Conservation (phyloP, 23 red algal species). For the Gracilaria gracilis region DNA sequence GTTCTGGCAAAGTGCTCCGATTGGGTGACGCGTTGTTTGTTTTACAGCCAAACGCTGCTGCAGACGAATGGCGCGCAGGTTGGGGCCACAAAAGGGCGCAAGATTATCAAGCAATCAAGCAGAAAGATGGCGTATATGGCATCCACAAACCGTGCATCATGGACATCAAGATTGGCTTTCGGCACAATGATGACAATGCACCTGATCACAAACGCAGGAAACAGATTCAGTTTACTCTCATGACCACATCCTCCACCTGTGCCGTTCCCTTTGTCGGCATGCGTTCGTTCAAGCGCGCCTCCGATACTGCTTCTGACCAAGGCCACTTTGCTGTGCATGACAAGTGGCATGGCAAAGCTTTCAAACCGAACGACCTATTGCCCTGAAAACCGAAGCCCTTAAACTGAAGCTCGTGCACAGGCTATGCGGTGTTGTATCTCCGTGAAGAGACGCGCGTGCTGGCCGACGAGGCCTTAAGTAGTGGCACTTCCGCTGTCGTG, state of each 20-base stretch:
- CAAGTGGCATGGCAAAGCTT: conserved; percentile 78
- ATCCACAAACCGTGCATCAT: conserved; percentile 81
- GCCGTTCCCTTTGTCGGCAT: conserved; percentile 83
- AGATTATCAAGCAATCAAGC: background rate
- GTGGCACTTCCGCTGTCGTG: background rate
- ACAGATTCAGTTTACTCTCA: conserved; percentile 62
- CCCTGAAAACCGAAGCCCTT: too few species aligned
- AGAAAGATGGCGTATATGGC: conserved; percentile 44
- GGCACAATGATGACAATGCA: conserved; percentile 94
- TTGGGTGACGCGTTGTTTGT: conserved; percentile 45
- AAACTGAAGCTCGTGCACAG: conserved; percentile 34
- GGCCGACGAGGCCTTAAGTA: background rate
- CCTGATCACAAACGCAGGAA: conserved; percentile 62
- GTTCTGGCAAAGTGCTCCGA: conserved; percentile 21
- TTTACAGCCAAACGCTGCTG: conserved; percentile 28
- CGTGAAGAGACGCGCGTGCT: background rate
- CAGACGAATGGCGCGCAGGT: background rate
- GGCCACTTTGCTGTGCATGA: conserved; percentile 55
- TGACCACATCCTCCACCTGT: conserved; percentile 63
- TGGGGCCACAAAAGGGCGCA: background rate
- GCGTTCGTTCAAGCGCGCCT: conserved; percentile 64
- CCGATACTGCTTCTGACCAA: background rate
- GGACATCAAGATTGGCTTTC: conserved; percentile 86
- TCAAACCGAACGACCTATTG: conserved; percentile 52
- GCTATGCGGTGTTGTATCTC: conserved; percentile 43